A percentile compares a stretch with the other conserved stretches of the same genome.
Evolutionary conservation across 1,284 basidiomycete species (phyloP).

Genomic region (Tetrapyrgos nigripes): DNA sequence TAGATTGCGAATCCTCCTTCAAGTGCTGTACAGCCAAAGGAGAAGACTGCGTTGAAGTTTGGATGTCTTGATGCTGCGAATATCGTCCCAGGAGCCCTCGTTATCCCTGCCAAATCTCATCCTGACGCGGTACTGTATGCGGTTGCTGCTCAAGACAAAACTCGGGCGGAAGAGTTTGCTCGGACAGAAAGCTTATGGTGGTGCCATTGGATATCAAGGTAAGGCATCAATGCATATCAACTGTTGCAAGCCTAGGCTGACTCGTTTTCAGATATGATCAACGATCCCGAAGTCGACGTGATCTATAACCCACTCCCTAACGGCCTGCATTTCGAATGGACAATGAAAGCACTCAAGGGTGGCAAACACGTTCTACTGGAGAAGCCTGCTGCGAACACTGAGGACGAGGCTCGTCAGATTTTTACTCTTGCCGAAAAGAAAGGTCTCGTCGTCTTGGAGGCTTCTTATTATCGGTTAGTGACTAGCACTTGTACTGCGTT

Average conservation of each 20-base stretch:
- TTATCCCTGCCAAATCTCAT: conserved; percentile 55
- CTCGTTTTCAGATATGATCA: conserved; percentile 44
- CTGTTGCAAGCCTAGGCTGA: not conserved
- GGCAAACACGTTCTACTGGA: conserved; percentile 74
- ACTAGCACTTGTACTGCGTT: not conserved
- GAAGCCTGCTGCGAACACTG: conserved; percentile 62
- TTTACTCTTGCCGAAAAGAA: conserved; percentile 47
- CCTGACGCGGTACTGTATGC: conserved; percentile 56
- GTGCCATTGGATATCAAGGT: conserved; percentile 51
- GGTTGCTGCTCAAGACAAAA: conserved; percentile 58
- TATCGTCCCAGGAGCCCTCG: conserved; percentile 54
- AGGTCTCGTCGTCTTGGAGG: conserved; percentile 56
- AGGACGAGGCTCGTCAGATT: conserved; percentile 52
- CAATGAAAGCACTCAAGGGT: conserved; percentile 61
- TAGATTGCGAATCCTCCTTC: conserved; percentile 8
- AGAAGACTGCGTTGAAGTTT: conserved; percentile 31
- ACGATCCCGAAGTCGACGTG: conserved; percentile 57
- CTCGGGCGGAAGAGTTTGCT: conserved; percentile 50
- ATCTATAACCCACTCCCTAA: conserved; percentile 68
- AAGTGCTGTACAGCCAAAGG: not conserved
- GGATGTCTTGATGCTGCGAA: conserved; percentile 55
- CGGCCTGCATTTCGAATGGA: conserved; percentile 70
- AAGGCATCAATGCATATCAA: not conserved
- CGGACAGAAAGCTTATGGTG: conserved; percentile 52
- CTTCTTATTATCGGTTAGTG: conserved; percentile 55